These are phyloP conservation scores for Cnidoscolus chayamansa DNA, from an alignment of 441 rosid species.

Conservation along the genomic window DNA sequence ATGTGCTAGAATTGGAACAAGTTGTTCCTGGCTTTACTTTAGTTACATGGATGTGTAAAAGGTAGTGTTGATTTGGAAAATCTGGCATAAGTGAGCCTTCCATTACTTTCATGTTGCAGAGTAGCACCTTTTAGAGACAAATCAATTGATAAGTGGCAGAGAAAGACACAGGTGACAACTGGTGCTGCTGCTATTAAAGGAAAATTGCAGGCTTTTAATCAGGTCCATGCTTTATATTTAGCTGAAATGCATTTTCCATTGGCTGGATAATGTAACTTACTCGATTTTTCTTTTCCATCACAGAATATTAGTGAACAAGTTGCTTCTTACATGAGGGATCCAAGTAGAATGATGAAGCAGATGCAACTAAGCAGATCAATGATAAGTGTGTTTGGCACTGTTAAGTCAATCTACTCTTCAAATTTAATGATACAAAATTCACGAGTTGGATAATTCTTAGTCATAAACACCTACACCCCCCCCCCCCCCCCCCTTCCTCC, in stretches of 20 bases:
- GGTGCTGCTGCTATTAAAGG: conserved; percentile 90
- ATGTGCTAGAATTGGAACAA: not conserved
- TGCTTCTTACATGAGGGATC: conserved; percentile 86
- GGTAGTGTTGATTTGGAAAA: conserved; percentile 1
- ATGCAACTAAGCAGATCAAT: conserved; percentile 80
- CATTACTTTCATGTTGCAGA: conserved; percentile 43
- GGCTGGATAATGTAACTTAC: conserved; percentile 19
- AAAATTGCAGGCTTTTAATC: conserved; percentile 90
- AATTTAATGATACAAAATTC: conserved; percentile 8
- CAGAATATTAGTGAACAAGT: conserved; percentile 95
- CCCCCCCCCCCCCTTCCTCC: not conserved
- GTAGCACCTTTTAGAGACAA: conserved; percentile 74
- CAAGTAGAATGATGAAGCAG: conserved; percentile 90
- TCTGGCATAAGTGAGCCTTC: conserved; percentile 11
- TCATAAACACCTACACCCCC: too few species aligned
- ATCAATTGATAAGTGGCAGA: conserved; percentile 93
- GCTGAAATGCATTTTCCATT: conserved; percentile 6
- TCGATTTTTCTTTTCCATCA: conserved; percentile 17
- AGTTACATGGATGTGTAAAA: conserved; percentile 2
- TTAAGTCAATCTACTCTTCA: conserved; percentile 39
- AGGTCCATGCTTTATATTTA: conserved; percentile 46
- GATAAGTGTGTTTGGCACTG: conserved; percentile 60
- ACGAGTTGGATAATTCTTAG: not conserved
- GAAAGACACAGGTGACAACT: conserved; percentile 81
- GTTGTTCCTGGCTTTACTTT: not conserved